Evolutionary conservation across 139 green algal species (phyloP).

Genomic region (Chlamydomonas eustigma): DNA sequence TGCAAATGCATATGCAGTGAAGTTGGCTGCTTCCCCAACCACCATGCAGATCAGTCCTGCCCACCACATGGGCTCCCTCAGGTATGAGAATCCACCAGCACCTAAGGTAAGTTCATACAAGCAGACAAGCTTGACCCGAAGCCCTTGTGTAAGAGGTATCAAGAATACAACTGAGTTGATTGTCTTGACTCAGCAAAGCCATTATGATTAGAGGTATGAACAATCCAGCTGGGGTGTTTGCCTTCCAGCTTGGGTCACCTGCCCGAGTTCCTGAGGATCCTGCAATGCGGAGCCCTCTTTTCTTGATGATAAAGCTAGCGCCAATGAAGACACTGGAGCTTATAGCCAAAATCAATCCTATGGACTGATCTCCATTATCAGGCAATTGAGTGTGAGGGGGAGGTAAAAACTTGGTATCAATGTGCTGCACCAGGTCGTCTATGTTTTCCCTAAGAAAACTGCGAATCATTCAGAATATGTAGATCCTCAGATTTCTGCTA

Average conservation of each 20-base stretch:
- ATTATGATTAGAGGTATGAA: too few species aligned
- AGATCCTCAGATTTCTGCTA: too few species aligned
- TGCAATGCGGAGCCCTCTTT: slow-evolving; percentile 84
- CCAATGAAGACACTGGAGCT: slow-evolving; percentile 89
- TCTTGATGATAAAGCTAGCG: slow-evolving; percentile 97
- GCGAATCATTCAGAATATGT: too few species aligned
- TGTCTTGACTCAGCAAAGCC: too few species aligned
- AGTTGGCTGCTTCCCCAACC: slow-evolving; percentile 90
- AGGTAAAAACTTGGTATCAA: too few species aligned
- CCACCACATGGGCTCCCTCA: slow-evolving; percentile 95
- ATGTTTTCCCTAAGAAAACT: background rate
- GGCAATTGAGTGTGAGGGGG: too few species aligned
- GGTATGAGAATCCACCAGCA: slow-evolving; percentile 90
- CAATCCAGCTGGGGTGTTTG: background rate
- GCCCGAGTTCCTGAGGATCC: slow-evolving; percentile 69
- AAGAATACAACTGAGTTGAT: too few species aligned
- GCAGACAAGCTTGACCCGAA: background rate
- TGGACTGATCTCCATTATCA: slow-evolving; percentile 60
- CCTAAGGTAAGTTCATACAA: slow-evolving; percentile 48
- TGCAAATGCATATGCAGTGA: slow-evolving; percentile 96
- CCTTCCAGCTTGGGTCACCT: slow-evolving; percentile 43
- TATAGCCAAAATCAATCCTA: slow-evolving; percentile 80
- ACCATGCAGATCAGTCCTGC: slow-evolving; percentile 89
- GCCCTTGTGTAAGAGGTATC: too few species aligned
- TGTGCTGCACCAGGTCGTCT: background rate